Evolutionary conservation across 2,329 filamentous ascomycete species (phyloP), one percentile per base, ranked within the genome.

Genomic region (Diaporthe sp.): DNA sequence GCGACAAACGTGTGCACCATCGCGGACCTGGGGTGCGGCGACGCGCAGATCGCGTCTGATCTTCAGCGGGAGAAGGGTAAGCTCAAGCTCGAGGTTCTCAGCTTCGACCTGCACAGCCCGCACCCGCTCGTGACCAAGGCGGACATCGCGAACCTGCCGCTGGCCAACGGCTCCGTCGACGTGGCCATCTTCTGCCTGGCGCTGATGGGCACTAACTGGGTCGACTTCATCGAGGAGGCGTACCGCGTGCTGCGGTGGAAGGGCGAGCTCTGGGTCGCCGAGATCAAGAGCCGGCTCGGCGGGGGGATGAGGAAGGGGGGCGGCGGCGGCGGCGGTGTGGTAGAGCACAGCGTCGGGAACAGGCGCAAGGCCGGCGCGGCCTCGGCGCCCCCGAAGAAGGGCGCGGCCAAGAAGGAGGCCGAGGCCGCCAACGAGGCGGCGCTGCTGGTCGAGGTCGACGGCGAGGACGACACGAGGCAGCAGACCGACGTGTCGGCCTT

Each of bases 151-250:
- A 90, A 93, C 75, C 87, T 99, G 2, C 96, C 96, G 0, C 86
- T 98, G 0, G 86, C 87, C 7, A 92, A 96, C 78, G 92, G 91
- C 58, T 92, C 90, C 76, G 92, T 95, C 76, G 95, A 99, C 83
- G 89, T 99, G 7, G 94, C 94, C 66, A 92, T 99, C 78, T 98
- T 98, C 87, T 99, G 97, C 83, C 89, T 99, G 42, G 97, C 96
- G 67, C 90, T 99, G 75, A 99, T 99, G 97, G 97, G 97, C 81
- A 99, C 97, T 72, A 99, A 99, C 86, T 99, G 97, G 96, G 90
- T 97, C 71, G 92, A 95, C 79, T 98, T 99, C 82, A 90, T 99
- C 80, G 97, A 98, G 85, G 97, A 99, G 86, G 96, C 96, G 19
- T 97, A 95, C 87, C 92, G 97, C 71, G 89, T 98, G 69, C 89